Conservation (phyloP, 2,329 filamentous ascomycete genomes). For the Cladosporium sp. region DNA sequence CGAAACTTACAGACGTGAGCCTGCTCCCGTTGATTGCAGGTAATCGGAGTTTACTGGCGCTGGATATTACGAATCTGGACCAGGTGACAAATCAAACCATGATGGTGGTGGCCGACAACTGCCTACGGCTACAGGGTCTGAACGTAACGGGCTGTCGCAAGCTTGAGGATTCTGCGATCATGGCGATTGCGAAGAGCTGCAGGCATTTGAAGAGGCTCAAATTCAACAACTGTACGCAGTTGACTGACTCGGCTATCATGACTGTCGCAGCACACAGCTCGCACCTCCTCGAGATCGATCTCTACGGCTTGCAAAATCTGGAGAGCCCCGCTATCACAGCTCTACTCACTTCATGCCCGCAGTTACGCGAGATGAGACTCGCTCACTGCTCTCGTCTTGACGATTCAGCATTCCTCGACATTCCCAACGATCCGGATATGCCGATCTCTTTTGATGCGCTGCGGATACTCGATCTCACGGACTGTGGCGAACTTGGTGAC, state of each 20-base stretch:
- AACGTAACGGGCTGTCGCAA: constrained; percentile 84
- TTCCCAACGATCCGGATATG: constrained; percentile 58
- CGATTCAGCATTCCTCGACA: constrained; percentile 78
- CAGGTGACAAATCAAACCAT: constrained; percentile 79
- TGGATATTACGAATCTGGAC: constrained; percentile 81
- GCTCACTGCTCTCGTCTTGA: constrained; percentile 80
- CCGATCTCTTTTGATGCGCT: constrained; percentile 67
- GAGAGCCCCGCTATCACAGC: constrained; percentile 79
- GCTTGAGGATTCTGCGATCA: constrained; percentile 81
- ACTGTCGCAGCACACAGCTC: constrained; percentile 85
- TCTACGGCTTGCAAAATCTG: constrained; percentile 77
- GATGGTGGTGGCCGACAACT: constrained; percentile 71
- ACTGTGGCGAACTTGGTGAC: constrained; percentile 78
- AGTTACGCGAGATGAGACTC: constrained; percentile 84
- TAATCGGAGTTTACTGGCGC: constrained; percentile 74
- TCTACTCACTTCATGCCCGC: constrained; percentile 70
- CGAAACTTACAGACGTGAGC: constrained; percentile 75
- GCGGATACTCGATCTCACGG: constrained; percentile 89
- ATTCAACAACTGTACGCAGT: constrained; percentile 83
- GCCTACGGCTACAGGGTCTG: constrained; percentile 78
- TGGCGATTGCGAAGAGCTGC: constrained; percentile 74
- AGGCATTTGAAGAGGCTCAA: constrained; percentile 89
- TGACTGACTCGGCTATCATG: constrained; percentile 75
- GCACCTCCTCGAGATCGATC: constrained; percentile 92
- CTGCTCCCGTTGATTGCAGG: constrained; percentile 73